Evolutionary conservation across 2,329 filamentous ascomycete genomes (phyloP), one percentile per base, ranked within the genome.

Genomic region (Helotiales sp.): DNA sequence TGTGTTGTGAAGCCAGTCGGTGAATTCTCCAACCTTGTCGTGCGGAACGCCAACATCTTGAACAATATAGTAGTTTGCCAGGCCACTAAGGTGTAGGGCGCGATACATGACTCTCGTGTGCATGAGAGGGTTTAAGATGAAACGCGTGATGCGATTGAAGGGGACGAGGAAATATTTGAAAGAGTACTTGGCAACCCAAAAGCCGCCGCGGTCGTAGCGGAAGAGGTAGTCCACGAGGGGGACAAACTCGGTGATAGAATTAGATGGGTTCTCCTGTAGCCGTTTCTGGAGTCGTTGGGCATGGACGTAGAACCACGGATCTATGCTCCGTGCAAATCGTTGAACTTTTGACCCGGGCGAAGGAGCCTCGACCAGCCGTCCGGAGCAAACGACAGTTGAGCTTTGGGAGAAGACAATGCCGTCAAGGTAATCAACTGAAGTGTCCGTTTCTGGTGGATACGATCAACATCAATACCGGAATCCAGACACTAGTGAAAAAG

Each of bases 271-370:
- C 46, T 62, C 31, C 17, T 51, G 17, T 8, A 12, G 31, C 5
- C 4, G 9, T 13, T 54, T 60, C 3, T 52, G 52, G 13, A 67
- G 65, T n/a, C 76, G 70, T 55, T 82, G 70, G 1, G 80, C 84
- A 59, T 88, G 84, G 2, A 88, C 73, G 60, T 87, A 88, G 65
- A 85, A 86, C 86, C 86, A 89, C 0, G 83, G 81, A 64, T 89
- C 85, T 13, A 69, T 70, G 0, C 81, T 71, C 13, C 78, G 72
- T 38, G 77, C 81, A 68, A 87, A 88, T 0, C 66, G 72, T 52
- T 71, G 73, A 4, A 74, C 58, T 17, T 62, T 61, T 3, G 60
- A 54, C 4, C 52, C 59, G 1, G 58, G 36, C 5, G 64, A 66
- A 0, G 67, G 60, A 0, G 67, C 61, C 57, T 83, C 70, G 0